A percentile compares a stretch with the other conserved stretches of the same genome.
phyloP scores from a whole-genome alignment of 208 protist species.

The Sergeia podlipaevii region DNA sequence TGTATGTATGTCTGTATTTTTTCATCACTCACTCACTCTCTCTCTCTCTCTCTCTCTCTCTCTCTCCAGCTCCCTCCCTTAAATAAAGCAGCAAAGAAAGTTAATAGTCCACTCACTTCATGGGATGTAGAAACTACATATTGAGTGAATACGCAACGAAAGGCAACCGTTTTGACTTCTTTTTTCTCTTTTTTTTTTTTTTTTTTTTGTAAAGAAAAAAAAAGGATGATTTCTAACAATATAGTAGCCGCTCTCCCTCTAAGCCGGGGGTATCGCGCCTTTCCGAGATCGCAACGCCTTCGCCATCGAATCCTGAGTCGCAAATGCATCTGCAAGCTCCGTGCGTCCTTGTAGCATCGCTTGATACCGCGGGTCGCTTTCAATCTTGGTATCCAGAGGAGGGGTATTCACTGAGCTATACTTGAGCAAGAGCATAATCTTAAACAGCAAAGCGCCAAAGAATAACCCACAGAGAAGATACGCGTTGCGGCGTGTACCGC shows the following conservation, averaged over 20 bases:
- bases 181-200: too few relatives aligned
- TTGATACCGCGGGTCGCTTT: constrained; percentile 48
- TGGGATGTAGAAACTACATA: too few relatives aligned
- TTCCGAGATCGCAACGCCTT: constrained; percentile 13
- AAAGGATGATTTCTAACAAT: neutral
- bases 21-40: too few relatives aligned
- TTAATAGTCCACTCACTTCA: too few relatives aligned
- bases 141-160: too few relatives aligned
- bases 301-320: constrained; percentile 29
- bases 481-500: constrained; percentile 57
- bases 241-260: neutral
- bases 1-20: neutral
- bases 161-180: too few relatives aligned
- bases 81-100: too few relatives aligned
- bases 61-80: too few relatives aligned
- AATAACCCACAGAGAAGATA: constrained; percentile 63
- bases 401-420: constrained; percentile 38
- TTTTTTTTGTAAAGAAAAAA: neutral
- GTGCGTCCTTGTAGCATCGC: constrained; percentile 41
- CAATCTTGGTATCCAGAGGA: constrained; percentile 15
- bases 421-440: constrained; percentile 34
- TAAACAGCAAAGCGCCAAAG: constrained; percentile 65
- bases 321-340: constrained; percentile 33
- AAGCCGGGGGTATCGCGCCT: neutral
- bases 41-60: too few relatives aligned